Percentiles rank a stretch among this genome's conserved stretches.
Conservation (phyloP, 345 rosid species). For the Populus alba region DNA sequence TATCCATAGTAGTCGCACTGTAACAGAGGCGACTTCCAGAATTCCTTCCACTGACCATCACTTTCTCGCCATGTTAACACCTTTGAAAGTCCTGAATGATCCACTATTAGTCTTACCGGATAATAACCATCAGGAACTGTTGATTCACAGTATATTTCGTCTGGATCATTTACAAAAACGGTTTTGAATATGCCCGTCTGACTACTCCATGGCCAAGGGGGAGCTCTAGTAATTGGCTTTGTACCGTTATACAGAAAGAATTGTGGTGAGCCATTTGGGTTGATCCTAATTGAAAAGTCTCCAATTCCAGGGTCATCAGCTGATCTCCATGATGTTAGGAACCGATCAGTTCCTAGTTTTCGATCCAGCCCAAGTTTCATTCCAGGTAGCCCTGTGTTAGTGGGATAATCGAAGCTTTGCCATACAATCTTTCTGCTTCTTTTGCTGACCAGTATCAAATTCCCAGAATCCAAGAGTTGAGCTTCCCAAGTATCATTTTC, state of each 20-base stretch:
- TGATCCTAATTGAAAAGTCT: not conserved
- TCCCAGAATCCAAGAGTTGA: not conserved
- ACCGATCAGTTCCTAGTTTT: not conserved
- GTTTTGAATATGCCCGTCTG: not conserved
- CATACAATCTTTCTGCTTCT: not conserved
- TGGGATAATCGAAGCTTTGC: no score
- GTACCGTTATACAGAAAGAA: not conserved
- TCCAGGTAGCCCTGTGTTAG: not conserved
- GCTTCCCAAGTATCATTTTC: not conserved
- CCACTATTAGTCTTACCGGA: not conserved
- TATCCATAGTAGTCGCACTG: slow-evolving; percentile 6
- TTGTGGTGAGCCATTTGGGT: not conserved
- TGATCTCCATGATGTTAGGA: not conserved
- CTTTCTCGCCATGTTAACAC: slow-evolving; percentile 4
- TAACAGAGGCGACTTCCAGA: not conserved
- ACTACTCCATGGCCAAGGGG: not conserved
- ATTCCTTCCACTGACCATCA: not conserved
- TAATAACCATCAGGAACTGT: no score
- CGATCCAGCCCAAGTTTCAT: not conserved
- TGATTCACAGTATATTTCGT: not conserved
- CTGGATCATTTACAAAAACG: not conserved
- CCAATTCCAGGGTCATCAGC: not conserved
- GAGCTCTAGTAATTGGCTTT: not conserved
- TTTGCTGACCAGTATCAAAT: not conserved
- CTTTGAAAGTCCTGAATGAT: not conserved